Percentiles rank a stretch among this genome's conserved stretches.
These are phyloP conservation scores for Cystoisospora suis DNA, from an alignment of 169 alveolate genomes.

Conservation along the genomic window DNA sequence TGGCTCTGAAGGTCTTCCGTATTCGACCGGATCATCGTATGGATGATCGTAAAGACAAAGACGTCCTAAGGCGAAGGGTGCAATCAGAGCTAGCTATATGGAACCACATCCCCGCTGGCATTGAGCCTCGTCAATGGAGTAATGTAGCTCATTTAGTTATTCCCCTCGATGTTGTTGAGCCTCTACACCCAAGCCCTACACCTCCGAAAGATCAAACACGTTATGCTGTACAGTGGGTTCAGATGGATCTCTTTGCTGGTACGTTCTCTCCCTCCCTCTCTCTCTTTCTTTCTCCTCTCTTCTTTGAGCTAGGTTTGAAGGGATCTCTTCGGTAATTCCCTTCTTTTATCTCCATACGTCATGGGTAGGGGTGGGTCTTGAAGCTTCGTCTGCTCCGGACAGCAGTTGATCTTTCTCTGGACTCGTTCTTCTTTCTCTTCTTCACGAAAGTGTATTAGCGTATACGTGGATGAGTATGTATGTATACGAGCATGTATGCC, in stretches of 20 bases:
- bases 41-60: neutral
- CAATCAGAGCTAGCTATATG: conserved; percentile 21
- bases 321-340: no score
- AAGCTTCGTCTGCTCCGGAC: no score
- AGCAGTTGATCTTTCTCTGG: no score
- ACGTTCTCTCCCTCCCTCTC: no score
- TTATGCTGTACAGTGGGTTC: neutral
- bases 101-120: neutral
- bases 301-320: no score
- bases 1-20: conserved; percentile 37
- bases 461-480: no score
- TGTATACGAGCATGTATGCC: no score
- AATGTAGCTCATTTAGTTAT: conserved; percentile 18
- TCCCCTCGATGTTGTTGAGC: conserved; percentile 43
- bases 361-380: no score
- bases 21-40: conserved; percentile 22
- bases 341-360: no score
- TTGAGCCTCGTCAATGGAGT: neutral
- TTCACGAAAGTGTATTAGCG: no score
- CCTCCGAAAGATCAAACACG: conserved; percentile 9
- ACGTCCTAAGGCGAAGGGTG: conserved; percentile 2
- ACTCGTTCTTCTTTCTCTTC: no score
- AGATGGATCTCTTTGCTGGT: conserved; percentile 40
- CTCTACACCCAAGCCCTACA: neutral
- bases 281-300: no score